phyloP scores from a whole-genome alignment of 495 filamentous ascomycete species.

The Articulospora tetracladia region DNA sequence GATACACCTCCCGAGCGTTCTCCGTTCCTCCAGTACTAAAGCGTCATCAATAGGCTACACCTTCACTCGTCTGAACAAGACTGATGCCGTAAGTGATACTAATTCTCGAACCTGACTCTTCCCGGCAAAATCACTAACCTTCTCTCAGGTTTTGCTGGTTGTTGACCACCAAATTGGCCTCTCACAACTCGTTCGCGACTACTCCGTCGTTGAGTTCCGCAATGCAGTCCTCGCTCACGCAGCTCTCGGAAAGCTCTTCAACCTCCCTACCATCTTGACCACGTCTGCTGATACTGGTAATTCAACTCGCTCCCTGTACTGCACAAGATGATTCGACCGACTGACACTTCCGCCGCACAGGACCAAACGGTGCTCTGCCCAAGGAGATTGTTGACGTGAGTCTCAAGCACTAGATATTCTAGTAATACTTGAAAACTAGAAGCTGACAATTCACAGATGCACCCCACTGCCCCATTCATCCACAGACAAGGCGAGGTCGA shows the following conservation, averaged over 20 bases:
- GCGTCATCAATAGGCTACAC: too few species aligned
- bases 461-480: slow-evolving; percentile 64
- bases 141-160: slow-evolving; percentile 52
- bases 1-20: not conserved
- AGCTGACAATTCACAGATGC: slow-evolving; percentile 43
- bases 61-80: slow-evolving; percentile 49
- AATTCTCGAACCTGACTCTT: not conserved
- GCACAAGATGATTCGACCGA: too few species aligned
- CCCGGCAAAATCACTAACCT: slow-evolving; percentile 8
- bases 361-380: slow-evolving; percentile 67
- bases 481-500: slow-evolving; percentile 71
- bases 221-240: slow-evolving; percentile 69
- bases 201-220: slow-evolving; percentile 53
- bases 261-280: slow-evolving; percentile 67
- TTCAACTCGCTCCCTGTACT: too few species aligned
- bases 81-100: slow-evolving; percentile 42
- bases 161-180: slow-evolving; percentile 74
- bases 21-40: too few species aligned
- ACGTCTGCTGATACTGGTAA: slow-evolving; percentile 56
- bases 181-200: slow-evolving; percentile 62
- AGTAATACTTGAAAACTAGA: too few species aligned
- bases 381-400: slow-evolving; percentile 56
- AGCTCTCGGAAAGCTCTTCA: slow-evolving; percentile 60
- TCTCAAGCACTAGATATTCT: too few species aligned
- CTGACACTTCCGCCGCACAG: slow-evolving; percentile 23